Evolutionary conservation across 139 green algal species (phyloP), one percentile per base, ranked within the genome.

Genomic region (Closterium sp.): DNA sequence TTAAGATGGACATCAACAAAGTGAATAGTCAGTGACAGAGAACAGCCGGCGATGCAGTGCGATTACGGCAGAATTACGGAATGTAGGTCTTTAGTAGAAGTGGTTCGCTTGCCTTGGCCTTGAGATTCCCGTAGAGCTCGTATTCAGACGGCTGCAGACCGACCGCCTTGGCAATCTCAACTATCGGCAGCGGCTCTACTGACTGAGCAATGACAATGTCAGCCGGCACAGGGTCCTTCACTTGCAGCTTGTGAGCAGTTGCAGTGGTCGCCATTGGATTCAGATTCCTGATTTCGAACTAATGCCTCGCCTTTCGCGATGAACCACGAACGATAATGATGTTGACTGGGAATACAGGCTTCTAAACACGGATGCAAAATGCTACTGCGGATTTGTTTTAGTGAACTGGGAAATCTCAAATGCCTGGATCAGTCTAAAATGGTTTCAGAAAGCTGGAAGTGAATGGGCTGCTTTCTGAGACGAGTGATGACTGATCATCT

Each of bases 131-230:
- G 86, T 99, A 97, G 3, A 96, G 94, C 31, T 98, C 96, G 45
- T 96, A 97, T 31, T 99, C 97, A 0, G 97, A 94, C 2, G 95
- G 50, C 29, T 87, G 31, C 31, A 99, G 94, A 4, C 96, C 97
- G 6, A 97, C 86, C n/a, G 88, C 34, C 27, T 96, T 92, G 1
- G 98, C 98, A 88, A 99, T 97, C 17, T 97, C 86, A 2, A 45
- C 91, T 88, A 99, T 99, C n/a, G 85, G 94, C 28, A 93, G n/a
- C 1, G 96, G 95, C 89, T 93, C 73, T 5, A 97, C 94, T 0
- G 94, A 92, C 92, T 99, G 97, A 0, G 98, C 97, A 28, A 99
- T 98, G 0, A 98, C 97, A 85, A 99, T 99, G 93, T 99, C 98
- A 0, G 92, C 88, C 5, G 97, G 97, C 22, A 98, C 97, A 1